These are phyloP conservation scores for Alternaria sp. DNA, from an alignment of 2,329 filamentous ascomycete species.

Conservation along the genomic window DNA sequence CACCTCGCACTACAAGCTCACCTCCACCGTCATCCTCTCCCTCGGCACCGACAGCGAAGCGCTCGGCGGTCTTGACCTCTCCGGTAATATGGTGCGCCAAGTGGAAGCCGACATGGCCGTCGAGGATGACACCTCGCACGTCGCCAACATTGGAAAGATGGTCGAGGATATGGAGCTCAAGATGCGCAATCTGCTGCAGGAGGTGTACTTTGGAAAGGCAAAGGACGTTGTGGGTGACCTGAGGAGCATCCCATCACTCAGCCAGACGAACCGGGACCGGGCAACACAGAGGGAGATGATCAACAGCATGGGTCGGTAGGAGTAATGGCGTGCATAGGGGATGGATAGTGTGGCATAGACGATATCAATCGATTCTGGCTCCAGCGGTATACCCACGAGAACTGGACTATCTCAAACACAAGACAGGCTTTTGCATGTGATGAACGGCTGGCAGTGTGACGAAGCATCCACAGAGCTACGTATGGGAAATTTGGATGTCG, in stretches of 20 bases:
- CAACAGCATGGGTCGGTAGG: conserved; percentile 54
- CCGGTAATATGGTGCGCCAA: conserved; percentile 97
- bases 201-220: conserved; percentile 99
- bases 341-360: conserved; percentile 4
- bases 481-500: fast-evolving
- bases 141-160: conserved; percentile 87
- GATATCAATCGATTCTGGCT: conserved; percentile 4
- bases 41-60: conserved; percentile 71
- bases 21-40: conserved; percentile 92
- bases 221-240: conserved; percentile 98
- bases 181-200: conserved; percentile 97
- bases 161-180: conserved; percentile 99
- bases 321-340: not conserved
- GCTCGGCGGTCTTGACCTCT: conserved; percentile 87
- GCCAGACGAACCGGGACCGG: conserved; percentile 81
- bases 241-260: conserved; percentile 82
- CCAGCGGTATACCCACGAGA: not conserved
- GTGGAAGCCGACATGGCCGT: conserved; percentile 90
- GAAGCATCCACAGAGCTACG: not conserved
- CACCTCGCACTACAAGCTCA: conserved; percentile 95
- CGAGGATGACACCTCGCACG: conserved; percentile 89
- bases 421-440: not conserved
- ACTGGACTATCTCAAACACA: not conserved
- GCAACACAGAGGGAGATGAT: conserved; percentile 91
- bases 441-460: not conserved